These are phyloP conservation scores for Euphorbia celastroides DNA, from an alignment of 441 rosid genomes.

Conservation along the genomic window DNA sequence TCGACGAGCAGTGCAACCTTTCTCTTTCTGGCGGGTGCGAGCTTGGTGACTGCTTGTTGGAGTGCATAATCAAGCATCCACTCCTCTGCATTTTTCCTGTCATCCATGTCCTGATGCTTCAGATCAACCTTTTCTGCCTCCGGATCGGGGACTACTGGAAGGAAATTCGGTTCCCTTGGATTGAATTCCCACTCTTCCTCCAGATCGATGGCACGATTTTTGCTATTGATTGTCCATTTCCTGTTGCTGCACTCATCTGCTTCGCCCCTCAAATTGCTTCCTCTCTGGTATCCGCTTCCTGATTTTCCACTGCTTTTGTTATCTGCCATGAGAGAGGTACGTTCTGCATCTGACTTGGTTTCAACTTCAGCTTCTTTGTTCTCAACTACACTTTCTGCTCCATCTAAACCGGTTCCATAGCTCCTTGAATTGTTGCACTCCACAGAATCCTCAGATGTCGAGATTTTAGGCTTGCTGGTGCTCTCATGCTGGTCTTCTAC, in stretches of 20 bases:
- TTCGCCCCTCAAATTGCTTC: slow-evolving; percentile 31
- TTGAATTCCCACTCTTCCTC: slow-evolving; percentile 50
- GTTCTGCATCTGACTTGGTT: slow-evolving; percentile 19
- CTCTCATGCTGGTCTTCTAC: slow-evolving; percentile 21
- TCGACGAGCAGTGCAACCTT: slow-evolving; percentile 79
- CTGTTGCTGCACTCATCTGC: slow-evolving; percentile 16
- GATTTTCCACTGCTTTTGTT: slow-evolving; percentile 10
- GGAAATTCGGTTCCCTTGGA: slow-evolving; percentile 77
- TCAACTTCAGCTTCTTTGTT: slow-evolving; percentile 24
- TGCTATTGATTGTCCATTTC: slow-evolving; percentile 42
- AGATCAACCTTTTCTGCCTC: slow-evolving; percentile 60
- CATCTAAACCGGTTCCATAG: slow-evolving; percentile 11
- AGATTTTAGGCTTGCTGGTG: slow-evolving; percentile 14
- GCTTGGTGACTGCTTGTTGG: slow-evolving; percentile 57
- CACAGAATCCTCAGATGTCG: slow-evolving; percentile 17
- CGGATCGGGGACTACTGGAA: slow-evolving; percentile 47
- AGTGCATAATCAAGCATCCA: slow-evolving; percentile 98
- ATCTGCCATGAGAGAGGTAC: slow-evolving; percentile 10
- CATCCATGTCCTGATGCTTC: slow-evolving; percentile 53
- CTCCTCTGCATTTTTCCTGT: slow-evolving; percentile 64
- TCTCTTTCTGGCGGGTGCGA: slow-evolving; percentile 67
- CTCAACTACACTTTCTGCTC: slow-evolving; percentile 12
- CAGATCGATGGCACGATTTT: slow-evolving; percentile 22
- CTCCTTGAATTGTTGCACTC: slow-evolving; percentile 20
- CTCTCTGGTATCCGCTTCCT: slow-evolving; percentile 12